phyloP scores from a whole-genome alignment of 2,329 filamentous ascomycete species.

The Pezicula neosporulosa region DNA sequence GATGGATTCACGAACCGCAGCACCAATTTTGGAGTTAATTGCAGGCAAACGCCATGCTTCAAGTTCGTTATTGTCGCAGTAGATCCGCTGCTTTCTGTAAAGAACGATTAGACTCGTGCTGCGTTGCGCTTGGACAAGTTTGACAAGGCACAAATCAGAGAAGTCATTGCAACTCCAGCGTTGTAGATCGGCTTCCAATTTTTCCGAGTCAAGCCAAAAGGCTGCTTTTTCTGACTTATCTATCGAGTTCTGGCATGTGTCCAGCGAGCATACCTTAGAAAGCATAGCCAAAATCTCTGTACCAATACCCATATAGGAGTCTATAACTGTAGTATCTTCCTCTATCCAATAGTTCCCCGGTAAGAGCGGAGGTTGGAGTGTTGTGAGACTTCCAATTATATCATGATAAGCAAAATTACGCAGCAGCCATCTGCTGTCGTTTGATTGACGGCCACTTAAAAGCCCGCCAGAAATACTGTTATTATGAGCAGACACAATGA shows the following conservation, averaged over 20 bases:
- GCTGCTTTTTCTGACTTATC: background rate
- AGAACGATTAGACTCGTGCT: constrained; percentile 4
- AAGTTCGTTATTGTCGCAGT: background rate
- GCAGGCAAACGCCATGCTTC: background rate
- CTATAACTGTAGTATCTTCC: background rate
- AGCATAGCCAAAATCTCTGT: background rate
- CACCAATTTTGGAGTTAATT: background rate
- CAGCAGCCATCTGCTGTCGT: constrained; percentile 16
- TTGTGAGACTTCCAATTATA: constrained; percentile 13
- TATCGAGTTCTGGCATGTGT: background rate
- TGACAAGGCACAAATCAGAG: background rate
- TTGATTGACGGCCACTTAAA: background rate
- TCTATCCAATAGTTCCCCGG: constrained; percentile 10
- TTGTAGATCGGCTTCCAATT: constrained; percentile 2
- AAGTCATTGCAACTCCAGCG: background rate
- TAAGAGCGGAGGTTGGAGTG: constrained; percentile 10
- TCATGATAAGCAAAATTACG: constrained; percentile 22
- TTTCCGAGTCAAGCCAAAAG: constrained; percentile 4
- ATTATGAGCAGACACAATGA: background rate
- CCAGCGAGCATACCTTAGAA: background rate
- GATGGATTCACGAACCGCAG: background rate
- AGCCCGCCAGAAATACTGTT: background rate
- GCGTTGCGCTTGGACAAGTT: constrained; percentile 2
- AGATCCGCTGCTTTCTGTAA: background rate
- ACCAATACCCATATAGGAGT: background rate